These are phyloP conservation scores for Dactylonectria estremocensis DNA, from an alignment of 2,329 filamentous ascomycete genomes.

Conservation along the genomic window DNA sequence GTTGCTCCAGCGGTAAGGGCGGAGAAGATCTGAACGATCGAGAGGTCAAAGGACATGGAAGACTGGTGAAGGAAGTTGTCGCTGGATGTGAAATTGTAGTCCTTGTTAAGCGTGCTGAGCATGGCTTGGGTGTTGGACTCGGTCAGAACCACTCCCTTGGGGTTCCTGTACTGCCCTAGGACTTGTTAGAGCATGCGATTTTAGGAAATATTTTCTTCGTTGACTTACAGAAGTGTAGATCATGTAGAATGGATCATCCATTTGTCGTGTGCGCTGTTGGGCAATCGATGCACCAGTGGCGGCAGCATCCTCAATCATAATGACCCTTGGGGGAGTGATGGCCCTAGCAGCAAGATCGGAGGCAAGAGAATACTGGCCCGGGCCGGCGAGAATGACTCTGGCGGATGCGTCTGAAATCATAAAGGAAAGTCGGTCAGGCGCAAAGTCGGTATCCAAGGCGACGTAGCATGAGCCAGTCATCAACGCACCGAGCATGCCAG, in stretches of 20 bases:
- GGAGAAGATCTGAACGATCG: conserved; percentile 43
- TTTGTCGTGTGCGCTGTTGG: conserved; percentile 30
- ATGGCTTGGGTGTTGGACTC: conserved; percentile 47
- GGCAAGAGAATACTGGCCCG: conserved; percentile 37
- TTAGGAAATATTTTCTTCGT: neutral
- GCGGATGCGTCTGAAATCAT: conserved; percentile 43
- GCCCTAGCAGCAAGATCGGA: conserved; percentile 35
- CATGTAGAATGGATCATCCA: conserved; percentile 45
- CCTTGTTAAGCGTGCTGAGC: conserved; percentile 43
- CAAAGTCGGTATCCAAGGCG: conserved; percentile 47
- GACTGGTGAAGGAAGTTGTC: conserved; percentile 45
- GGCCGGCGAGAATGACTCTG: conserved; percentile 38
- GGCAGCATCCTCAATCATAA: conserved; percentile 39
- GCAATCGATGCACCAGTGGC: conserved; percentile 30
- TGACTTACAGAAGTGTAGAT: conserved; percentile 46
- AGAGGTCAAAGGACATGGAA: conserved; percentile 45
- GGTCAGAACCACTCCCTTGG: conserved; percentile 45
- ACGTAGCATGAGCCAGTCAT: conserved; percentile 45
- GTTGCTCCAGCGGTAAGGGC: conserved; percentile 42
- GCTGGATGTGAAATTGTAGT: conserved; percentile 36
- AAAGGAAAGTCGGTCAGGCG: conserved; percentile 44
- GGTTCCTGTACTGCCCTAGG: conserved; percentile 45
- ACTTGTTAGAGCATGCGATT: conserved; percentile 19
- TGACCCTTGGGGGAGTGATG: conserved; percentile 30
- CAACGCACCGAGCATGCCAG: conserved; percentile 40